phyloP scores from a whole-genome alignment of 192 early-diverging fungal species.

The Pilobolus umbonatus region DNA sequence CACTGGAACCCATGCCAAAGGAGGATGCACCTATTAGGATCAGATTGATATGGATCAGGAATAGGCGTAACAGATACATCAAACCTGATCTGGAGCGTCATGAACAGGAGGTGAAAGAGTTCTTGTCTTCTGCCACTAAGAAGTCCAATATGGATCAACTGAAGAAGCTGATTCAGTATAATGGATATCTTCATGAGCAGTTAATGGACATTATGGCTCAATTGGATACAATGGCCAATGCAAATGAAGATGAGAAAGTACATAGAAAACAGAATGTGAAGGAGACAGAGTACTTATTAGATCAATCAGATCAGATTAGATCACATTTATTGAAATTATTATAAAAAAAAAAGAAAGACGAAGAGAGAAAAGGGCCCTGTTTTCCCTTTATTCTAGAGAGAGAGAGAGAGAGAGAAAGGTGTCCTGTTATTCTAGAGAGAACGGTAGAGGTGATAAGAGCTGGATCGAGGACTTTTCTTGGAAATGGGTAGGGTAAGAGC shows the following conservation, averaged over 20 bases:
- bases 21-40: conserved; percentile 6
- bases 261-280: background rate
- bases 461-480: too few relatives aligned
- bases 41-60: conserved; percentile 8
- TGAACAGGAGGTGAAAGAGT: background rate
- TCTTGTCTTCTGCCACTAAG: background rate
- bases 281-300: background rate
- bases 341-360: too few relatives aligned
- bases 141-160: background rate
- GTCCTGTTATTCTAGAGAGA: too few relatives aligned
- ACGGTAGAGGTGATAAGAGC: too few relatives aligned
- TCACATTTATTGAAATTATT: too few relatives aligned
- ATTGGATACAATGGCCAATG: conserved; percentile 12
- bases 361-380: too few relatives aligned
- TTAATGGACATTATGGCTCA: conserved; percentile 12
- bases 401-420: too few relatives aligned
- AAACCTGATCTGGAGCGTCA: conserved; percentile 1
- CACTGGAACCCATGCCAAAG: background rate
- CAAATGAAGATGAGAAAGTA: background rate
- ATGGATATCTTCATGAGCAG: conserved; percentile 5
- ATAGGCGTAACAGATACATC: background rate
- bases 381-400: too few relatives aligned
- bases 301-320: too few relatives aligned
- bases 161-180: conserved; percentile 1
- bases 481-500: too few relatives aligned